A percentile compares a stretch with the other conserved stretches of the same genome.
Conservation (phyloP, 352 stramenopile genomes). For the Pythium sp. region DNA sequence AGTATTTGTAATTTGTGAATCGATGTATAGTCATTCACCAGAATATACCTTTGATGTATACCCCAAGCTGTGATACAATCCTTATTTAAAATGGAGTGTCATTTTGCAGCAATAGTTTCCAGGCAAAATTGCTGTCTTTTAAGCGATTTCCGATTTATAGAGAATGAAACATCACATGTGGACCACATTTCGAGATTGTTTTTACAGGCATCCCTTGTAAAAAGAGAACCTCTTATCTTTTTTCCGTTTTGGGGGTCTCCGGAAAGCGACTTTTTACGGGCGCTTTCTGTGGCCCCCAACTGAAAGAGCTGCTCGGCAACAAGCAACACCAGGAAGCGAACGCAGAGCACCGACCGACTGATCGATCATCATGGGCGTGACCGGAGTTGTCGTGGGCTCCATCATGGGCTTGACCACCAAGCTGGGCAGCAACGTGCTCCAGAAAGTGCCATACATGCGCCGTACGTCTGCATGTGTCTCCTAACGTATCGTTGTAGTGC, state of each 20-base stretch:
- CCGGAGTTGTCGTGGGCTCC: constrained; percentile 60
- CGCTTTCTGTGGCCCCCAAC: constrained; percentile 9
- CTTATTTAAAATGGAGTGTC: too few relatives aligned
- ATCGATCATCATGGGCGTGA: constrained; percentile 56
- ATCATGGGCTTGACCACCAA: constrained; percentile 82
- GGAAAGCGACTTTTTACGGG: constrained; percentile 2
- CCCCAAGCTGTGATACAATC: too few relatives aligned
- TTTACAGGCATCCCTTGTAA: not conserved
- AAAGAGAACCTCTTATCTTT: not conserved
- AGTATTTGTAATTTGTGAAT: too few relatives aligned
- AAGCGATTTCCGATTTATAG: too few relatives aligned
- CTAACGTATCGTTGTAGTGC: not conserved
- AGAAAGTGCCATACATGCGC: constrained; percentile 83
- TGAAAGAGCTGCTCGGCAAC: constrained; percentile 8
- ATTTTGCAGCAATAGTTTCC: too few relatives aligned
- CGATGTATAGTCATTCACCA: too few relatives aligned
- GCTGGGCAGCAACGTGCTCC: constrained; percentile 75
- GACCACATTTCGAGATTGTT: not conserved
- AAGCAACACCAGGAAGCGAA: constrained; percentile 11
- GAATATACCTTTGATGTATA: too few relatives aligned
- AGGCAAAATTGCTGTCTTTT: too few relatives aligned
- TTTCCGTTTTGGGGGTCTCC: not conserved
- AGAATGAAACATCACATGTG: not conserved
- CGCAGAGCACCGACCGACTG: not conserved
- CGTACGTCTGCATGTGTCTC: constrained; percentile 39